These are phyloP conservation scores for Phyllosticta citrichinensis DNA, from an alignment of 2,329 filamentous ascomycete species.

Conservation along the genomic window DNA sequence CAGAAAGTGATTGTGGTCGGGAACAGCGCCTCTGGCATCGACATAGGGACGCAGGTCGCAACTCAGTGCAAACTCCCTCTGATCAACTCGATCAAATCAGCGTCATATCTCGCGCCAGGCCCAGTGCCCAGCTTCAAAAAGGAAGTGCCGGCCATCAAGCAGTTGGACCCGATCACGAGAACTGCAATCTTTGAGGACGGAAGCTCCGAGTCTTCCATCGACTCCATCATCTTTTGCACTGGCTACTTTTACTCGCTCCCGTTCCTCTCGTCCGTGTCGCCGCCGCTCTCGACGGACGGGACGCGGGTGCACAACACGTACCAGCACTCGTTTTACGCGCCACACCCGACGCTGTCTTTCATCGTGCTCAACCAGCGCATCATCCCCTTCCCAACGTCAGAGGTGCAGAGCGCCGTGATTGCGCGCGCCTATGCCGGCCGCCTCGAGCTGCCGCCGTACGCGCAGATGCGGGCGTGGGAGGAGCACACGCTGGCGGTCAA, in stretches of 20 bases:
- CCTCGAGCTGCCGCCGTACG: slow-evolving; percentile 50
- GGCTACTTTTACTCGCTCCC: slow-evolving; percentile 82
- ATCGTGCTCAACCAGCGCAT: slow-evolving; percentile 66
- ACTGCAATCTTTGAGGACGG: slow-evolving; percentile 60
- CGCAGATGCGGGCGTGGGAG: slow-evolving; percentile 65
- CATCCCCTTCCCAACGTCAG: slow-evolving; percentile 77
- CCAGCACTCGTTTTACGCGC: slow-evolving; percentile 66
- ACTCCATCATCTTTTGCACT: slow-evolving; percentile 76
- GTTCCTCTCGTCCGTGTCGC: slow-evolving; percentile 44
- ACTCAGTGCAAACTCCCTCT: slow-evolving; percentile 49
- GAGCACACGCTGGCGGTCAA: slow-evolving; percentile 27
- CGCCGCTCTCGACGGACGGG: slow-evolving; percentile 57
- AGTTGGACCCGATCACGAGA: slow-evolving; percentile 45
- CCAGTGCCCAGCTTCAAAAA: slow-evolving; percentile 41
- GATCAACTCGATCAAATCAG: slow-evolving; percentile 50
- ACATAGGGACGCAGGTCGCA: slow-evolving; percentile 71
- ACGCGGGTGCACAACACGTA: slow-evolving; percentile 63
- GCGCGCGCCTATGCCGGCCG: slow-evolving; percentile 67
- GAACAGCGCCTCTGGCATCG: slow-evolving; percentile 72
- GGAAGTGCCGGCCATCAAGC: slow-evolving; percentile 43
- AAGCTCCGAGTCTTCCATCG: slow-evolving; percentile 54
- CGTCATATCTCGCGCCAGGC: slow-evolving; percentile 35
- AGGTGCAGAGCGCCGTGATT: slow-evolving; percentile 69
- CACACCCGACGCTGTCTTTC: slow-evolving; percentile 70
- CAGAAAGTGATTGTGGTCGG: slow-evolving; percentile 75